These are phyloP conservation scores for Cenchrus americanus DNA, from an alignment of 176 grass and related monocot genomes.

Conservation along the genomic window DNA sequence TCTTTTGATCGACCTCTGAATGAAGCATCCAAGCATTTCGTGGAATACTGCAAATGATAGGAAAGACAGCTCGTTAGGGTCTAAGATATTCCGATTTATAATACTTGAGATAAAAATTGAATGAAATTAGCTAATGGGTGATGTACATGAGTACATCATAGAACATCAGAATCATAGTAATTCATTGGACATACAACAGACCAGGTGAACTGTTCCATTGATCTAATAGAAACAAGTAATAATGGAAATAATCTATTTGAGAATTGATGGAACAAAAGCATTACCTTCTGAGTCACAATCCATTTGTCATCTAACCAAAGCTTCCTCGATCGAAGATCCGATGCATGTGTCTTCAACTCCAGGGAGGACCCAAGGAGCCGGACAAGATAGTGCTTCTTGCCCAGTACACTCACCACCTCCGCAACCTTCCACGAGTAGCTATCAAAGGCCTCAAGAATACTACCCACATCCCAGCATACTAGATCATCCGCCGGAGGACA, in stretches of 20 bases:
- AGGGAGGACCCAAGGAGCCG: constrained; percentile 60
- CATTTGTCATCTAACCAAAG: constrained; percentile 80
- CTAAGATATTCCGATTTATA: not conserved
- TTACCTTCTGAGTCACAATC: constrained; percentile 75
- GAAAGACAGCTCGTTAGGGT: constrained; percentile 19
- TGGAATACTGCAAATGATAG: constrained; percentile 57
- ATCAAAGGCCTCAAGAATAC: constrained; percentile 70
- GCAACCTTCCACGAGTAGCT: constrained; percentile 77
- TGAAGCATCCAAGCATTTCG: constrained; percentile 45
- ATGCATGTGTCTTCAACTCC: constrained; percentile 54
- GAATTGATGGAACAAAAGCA: constrained; percentile 39
- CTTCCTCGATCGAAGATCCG: constrained; percentile 55
- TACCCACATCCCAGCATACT: constrained; percentile 49
- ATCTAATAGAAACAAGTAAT: not conserved
- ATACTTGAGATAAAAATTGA: constrained; percentile 1
- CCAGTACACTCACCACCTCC: constrained; percentile 51
- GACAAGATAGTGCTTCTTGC: constrained; percentile 53
- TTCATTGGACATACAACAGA: constrained; percentile 25
- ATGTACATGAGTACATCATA: too few species aligned
- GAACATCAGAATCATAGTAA: constrained; percentile 1
- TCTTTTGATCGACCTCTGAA: constrained; percentile 42
- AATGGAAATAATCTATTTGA: not conserved
- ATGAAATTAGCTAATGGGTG: not conserved
- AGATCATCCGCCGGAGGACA: constrained; percentile 15
- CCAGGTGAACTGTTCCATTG: constrained; percentile 4